Base-by-base conservation (phyloP, 208 protist genomes). In the Histomonas meleagridis region DNA sequence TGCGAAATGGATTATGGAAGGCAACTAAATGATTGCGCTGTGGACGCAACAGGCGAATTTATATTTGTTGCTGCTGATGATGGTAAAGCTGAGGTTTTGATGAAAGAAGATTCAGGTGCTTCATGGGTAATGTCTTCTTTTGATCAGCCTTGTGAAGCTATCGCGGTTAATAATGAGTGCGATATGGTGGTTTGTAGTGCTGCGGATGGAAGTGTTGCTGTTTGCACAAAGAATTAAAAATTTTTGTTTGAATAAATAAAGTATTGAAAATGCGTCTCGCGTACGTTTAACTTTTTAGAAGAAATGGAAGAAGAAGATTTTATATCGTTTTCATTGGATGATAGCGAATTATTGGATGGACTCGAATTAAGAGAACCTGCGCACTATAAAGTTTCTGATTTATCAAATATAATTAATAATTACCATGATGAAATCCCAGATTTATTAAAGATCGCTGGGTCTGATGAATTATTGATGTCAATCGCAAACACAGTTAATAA, bases 171-270 rank as follows among this genome's bases (percentile, higher is more conserved):
- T 23, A 79, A 79, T 28, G 70, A 79, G 40, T 79, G 70, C 40
- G 70, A 79, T 79, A 14, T 79, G 16, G 70, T 79, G 14, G 40
- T 79, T 18, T 79, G 70, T 28, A 40, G 70, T n/a, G n/a, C n/a
- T 43, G 49, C 40, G 70, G 70, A 79, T 79, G 70, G 70, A 49
- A 79, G 49, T 79, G 40, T 79, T n/a, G 32, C 70, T 32, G 70
- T 49, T 2, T 79, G 70, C 40, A 79, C 70, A 72, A 72, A 43
- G 65, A 72, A 72, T 72, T 72, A 72, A 72, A n/a, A n/a, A n/a
- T n/a, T n/a, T n/a, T n/a, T n/a, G n/a, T n/a, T n/a, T n/a, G n/a
- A n/a, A n/a, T n/a, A n/a, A n/a, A n/a, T n/a, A n/a, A n/a, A n/a
- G n/a, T n/a, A n/a, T n/a, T n/a, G n/a, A n/a, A n/a, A n/a, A n/a